Percentiles rank a stretch among this genome's conserved stretches.
phyloP scores from a whole-genome alignment of 352 stramenopile genomes.

The Phytophthora colocasiae region DNA sequence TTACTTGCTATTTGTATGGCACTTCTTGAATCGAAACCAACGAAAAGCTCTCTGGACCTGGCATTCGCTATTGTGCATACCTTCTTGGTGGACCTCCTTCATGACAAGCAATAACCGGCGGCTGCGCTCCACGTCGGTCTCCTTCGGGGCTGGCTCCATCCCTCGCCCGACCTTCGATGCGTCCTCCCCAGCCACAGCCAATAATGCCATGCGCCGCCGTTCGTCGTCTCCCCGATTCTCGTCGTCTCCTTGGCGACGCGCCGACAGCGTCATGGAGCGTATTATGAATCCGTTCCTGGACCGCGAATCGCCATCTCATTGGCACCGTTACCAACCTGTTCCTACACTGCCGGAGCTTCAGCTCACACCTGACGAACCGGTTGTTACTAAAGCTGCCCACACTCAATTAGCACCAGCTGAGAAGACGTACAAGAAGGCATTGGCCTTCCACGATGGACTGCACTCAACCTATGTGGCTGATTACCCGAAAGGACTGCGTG shows the following conservation, averaged over 20 bases:
- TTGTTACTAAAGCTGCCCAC: conserved; percentile 7
- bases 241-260: conserved; percentile 42
- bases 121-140: conserved; percentile 34
- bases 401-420: conserved; percentile 12
- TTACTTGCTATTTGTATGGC: conserved; percentile 11
- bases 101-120: conserved; percentile 35
- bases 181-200: not conserved
- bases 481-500: conserved; percentile 60
- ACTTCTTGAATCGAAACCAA: conserved; percentile 10
- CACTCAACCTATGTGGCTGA: conserved; percentile 82
- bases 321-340: conserved; percentile 23
- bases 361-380: conserved; percentile 1
- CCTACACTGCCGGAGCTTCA: conserved; percentile 20
- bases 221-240: conserved; percentile 35
- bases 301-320: conserved; percentile 44
- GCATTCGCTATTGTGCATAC: too few relatives aligned
- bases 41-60: too few relatives aligned
- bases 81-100: not conserved
- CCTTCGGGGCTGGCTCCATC: conserved; percentile 17
- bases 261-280: conserved; percentile 74
- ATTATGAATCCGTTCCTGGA: conserved; percentile 80
- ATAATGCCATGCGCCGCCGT: conserved; percentile 19
- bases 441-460: conserved; percentile 72
- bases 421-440: conserved; percentile 53
- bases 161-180: conserved; percentile 11